Conservation (phyloP, 2,329 filamentous ascomycete genomes). For the Penicillium sp. region DNA sequence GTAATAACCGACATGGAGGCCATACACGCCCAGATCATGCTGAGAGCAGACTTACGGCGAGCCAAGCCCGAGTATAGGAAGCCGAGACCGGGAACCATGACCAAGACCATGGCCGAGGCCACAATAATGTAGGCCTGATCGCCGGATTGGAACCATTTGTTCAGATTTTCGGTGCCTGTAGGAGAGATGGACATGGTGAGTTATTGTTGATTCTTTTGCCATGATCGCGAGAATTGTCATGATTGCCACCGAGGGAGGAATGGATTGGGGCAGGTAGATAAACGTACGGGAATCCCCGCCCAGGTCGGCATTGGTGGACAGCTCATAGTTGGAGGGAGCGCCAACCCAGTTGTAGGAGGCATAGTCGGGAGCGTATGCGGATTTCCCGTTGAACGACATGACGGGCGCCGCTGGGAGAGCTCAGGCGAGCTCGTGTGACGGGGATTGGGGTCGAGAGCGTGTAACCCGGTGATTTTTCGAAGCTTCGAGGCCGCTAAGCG, state of each 20-base stretch:
- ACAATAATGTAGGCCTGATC: conserved; percentile 95
- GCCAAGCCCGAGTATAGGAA: conserved; percentile 98
- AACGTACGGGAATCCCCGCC: conserved; percentile 81
- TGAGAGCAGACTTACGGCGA: conserved; percentile 95
- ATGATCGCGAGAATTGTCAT: background rate
- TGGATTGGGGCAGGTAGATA: background rate
- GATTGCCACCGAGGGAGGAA: background rate
- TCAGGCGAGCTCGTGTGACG: conserved; percentile 17
- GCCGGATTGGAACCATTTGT: conserved; percentile 92
- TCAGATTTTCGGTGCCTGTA: conserved; percentile 81
- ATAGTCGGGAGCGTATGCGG: conserved; percentile 49
- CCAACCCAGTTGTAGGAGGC: conserved; percentile 58
- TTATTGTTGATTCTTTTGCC: background rate
- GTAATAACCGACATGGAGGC: conserved; percentile 87
- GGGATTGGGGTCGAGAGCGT: conserved; percentile 1
- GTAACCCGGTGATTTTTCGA: background rate
- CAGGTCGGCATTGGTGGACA: conserved; percentile 60
- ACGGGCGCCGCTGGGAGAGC: conserved; percentile 19
- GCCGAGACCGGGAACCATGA: conserved; percentile 96
- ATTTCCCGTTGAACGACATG: conserved; percentile 40
- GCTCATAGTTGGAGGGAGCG: conserved; percentile 50
- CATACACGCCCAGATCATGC: conserved; percentile 97
- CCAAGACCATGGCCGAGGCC: conserved; percentile 86
- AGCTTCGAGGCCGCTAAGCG: background rate
- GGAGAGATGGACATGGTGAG: conserved; percentile 22